These are phyloP conservation scores for Naematelia aurantialba DNA, from an alignment of 768 basidiomycete genomes.

Conservation along the genomic window DNA sequence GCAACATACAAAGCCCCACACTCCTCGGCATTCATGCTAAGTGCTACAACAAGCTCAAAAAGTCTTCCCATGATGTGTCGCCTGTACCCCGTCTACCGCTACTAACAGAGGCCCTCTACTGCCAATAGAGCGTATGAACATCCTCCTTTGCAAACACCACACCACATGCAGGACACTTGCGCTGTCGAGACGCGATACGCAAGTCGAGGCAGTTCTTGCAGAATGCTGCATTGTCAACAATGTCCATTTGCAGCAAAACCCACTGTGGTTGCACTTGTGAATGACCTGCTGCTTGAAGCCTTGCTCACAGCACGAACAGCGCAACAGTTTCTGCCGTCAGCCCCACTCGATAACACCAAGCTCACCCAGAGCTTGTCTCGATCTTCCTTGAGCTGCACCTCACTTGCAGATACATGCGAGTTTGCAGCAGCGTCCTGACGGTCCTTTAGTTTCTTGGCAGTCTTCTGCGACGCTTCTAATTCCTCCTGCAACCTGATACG, in stretches of 20 bases:
- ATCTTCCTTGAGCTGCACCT: constrained; percentile 38
- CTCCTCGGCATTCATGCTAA: too few relatives aligned
- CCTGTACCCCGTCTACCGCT: background rate
- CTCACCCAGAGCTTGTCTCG: constrained; percentile 45
- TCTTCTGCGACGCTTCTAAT: constrained; percentile 29
- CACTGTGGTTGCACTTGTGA: constrained; percentile 88
- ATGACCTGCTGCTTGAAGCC: constrained; percentile 75
- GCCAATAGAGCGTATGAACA: constrained; percentile 66
- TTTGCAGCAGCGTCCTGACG: constrained; percentile 30
- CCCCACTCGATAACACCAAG: constrained; percentile 5
- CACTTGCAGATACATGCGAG: constrained; percentile 13
- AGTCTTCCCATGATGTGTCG: background rate
- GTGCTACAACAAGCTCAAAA: background rate
- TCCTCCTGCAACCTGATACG: constrained; percentile 46
- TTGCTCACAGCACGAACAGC: constrained; percentile 81
- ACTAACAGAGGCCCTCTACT: too few relatives aligned
- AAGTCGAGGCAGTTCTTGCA: constrained; percentile 66
- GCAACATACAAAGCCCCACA: too few relatives aligned
- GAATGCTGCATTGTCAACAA: constrained; percentile 60
- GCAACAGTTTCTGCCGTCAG: constrained; percentile 64
- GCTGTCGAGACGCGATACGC: constrained; percentile 82
- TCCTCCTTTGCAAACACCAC: constrained; percentile 76
- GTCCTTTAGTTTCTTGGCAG: constrained; percentile 47
- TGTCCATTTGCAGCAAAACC: constrained; percentile 48
- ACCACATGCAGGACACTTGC: constrained; percentile 89